These are phyloP conservation scores for Colletotrichum gloeosporioides DNA, from an alignment of 2,329 filamentous ascomycete species.

Conservation along the genomic window DNA sequence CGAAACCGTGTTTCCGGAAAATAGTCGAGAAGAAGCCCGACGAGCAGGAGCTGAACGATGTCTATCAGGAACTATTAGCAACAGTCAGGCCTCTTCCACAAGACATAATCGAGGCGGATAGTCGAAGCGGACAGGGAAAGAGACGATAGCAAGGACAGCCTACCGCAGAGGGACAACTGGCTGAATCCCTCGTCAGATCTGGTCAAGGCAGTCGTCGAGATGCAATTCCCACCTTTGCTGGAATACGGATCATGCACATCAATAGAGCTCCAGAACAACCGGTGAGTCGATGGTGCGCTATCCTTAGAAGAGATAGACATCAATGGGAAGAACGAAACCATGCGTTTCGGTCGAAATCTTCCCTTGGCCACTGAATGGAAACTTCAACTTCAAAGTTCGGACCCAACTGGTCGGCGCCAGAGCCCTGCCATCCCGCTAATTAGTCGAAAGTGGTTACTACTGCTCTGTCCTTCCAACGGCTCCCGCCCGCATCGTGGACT, in stretches of 20 bases:
- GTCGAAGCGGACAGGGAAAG: not conserved
- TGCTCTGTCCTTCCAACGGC: not conserved
- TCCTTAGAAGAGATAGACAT: not conserved
- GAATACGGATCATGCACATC: not conserved
- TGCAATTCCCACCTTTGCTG: not conserved
- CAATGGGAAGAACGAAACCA: not conserved
- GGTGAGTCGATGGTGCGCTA: not conserved
- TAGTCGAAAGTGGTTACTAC: not conserved
- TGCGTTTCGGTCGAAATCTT: not conserved
- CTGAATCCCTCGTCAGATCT: not conserved
- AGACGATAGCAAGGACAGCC: not conserved
- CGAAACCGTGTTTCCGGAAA: not conserved
- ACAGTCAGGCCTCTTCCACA: not conserved
- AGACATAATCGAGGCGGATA: not conserved
- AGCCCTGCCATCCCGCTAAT: not conserved
- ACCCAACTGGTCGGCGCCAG: not conserved
- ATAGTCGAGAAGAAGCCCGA: not conserved
- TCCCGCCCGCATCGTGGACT: not conserved
- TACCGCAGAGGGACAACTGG: not conserved
- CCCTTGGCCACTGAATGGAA: not conserved
- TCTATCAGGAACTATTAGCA: not conserved
- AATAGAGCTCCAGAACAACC: not conserved
- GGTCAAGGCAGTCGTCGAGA: not conserved
- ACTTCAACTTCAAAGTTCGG: not conserved
- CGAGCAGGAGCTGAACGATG: not conserved